Evolutionary conservation across 2,329 filamentous ascomycete species (phyloP).

Genomic region (Epichloe elymi): DNA sequence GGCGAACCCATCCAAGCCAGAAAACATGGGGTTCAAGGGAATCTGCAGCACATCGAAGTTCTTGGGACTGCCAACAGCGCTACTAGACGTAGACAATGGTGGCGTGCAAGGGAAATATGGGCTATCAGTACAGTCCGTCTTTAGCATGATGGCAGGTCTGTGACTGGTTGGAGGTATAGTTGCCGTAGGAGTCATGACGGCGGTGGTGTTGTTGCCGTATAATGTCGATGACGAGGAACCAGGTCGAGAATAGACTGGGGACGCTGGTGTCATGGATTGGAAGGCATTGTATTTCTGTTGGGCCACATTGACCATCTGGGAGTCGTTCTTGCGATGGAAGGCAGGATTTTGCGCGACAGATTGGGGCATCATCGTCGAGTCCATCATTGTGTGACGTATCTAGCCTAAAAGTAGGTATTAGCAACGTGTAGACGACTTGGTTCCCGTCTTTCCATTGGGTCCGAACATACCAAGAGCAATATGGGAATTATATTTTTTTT

Average conservation of each 20-base stretch:
- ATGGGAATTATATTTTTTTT: not conserved
- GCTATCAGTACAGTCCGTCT: slow-evolving; percentile 60
- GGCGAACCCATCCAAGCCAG: slow-evolving; percentile 51
- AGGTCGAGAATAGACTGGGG: slow-evolving; percentile 51
- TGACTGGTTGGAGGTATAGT: slow-evolving; percentile 62
- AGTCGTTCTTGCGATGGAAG: slow-evolving; percentile 77
- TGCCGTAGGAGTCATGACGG: slow-evolving; percentile 59
- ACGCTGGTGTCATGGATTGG: slow-evolving; percentile 41
- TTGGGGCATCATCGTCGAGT: slow-evolving; percentile 45
- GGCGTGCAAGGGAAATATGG: slow-evolving; percentile 76
- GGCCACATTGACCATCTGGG: slow-evolving; percentile 38
- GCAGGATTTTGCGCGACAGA: slow-evolving; percentile 61
- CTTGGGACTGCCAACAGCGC: slow-evolving; percentile 75
- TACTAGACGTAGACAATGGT: slow-evolving; percentile 72
- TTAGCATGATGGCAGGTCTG: slow-evolving; percentile 66
- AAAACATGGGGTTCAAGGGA: slow-evolving; percentile 71
- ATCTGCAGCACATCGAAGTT: slow-evolving; percentile 66
- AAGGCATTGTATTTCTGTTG: slow-evolving; percentile 26
- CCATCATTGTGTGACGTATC: slow-evolving; percentile 36
- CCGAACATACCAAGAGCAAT: slow-evolving; percentile 2
- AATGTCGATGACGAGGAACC: slow-evolving; percentile 46
- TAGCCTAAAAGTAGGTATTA: not conserved
- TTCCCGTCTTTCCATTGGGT: no score
- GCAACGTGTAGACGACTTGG: not conserved
- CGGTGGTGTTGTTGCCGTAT: slow-evolving; percentile 39